These are phyloP conservation scores for Kodamaea ohmeri DNA, from an alignment of 1,139 yeast genomes.

Conservation along the genomic window DNA sequence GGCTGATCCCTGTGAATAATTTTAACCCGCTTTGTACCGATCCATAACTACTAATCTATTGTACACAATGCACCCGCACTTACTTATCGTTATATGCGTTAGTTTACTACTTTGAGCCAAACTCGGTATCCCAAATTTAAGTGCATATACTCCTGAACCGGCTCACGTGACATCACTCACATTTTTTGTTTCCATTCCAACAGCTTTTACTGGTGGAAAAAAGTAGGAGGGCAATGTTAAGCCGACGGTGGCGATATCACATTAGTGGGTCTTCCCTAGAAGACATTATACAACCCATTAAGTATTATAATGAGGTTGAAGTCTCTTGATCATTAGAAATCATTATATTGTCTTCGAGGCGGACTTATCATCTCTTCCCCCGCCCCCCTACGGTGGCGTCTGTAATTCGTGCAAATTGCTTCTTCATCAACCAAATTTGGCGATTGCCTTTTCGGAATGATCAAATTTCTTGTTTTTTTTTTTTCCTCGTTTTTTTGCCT, in stretches of 20 bases:
- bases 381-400: conserved; percentile 1
- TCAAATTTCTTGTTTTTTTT: conserved; percentile 2
- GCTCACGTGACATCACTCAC: neutral
- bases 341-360: neutral
- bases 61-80: too few relatives aligned
- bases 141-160: neutral
- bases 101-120: too few relatives aligned
- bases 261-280: too few relatives aligned
- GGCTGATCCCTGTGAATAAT: too few relatives aligned
- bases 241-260: neutral
- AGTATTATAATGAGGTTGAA: too few relatives aligned
- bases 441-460: conserved; percentile 5
- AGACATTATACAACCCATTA: too few relatives aligned
- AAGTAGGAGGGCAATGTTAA: neutral
- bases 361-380: neutral
- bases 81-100: too few relatives aligned
- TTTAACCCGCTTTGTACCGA: too few relatives aligned
- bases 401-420: neutral
- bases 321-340: neutral
- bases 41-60: too few relatives aligned
- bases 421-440: conserved; percentile 1
- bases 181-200: neutral
- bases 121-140: too few relatives aligned
- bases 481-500: conserved; percentile 6
- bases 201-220: neutral